Conservation (phyloP, 441 rosid species). For the Lagerstroemia fauriei region DNA sequence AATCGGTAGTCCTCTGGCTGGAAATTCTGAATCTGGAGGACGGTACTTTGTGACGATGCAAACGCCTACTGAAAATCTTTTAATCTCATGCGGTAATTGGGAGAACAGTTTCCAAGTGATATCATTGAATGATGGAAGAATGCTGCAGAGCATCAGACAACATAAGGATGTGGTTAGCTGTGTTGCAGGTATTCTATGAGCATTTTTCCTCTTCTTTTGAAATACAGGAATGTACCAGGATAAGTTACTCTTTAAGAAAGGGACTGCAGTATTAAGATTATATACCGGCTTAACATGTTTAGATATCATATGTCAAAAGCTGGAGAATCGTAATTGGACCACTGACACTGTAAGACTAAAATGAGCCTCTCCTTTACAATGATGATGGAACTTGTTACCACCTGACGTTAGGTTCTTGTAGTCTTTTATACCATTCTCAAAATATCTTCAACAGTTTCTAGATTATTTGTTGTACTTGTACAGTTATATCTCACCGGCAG, state of each 20-base stretch:
- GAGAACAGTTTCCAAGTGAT: constrained; percentile 94
- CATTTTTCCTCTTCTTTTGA: neutral
- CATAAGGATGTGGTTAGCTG: constrained; percentile 98
- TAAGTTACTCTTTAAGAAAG: neutral
- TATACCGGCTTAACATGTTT: neutral
- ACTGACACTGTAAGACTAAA: neutral
- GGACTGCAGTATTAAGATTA: neutral
- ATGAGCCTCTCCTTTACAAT: neutral
- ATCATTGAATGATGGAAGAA: constrained; percentile 86
- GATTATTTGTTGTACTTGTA: neutral
- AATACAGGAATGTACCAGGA: neutral
- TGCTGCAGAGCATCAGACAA: constrained; percentile 93
- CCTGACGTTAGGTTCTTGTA: neutral
- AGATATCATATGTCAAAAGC: neutral
- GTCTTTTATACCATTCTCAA: neutral
- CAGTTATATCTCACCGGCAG: too few relatives aligned
- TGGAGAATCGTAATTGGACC: neutral
- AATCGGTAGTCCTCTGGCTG: constrained; percentile 85
- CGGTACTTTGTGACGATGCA: constrained; percentile 81
- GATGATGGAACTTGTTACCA: neutral
- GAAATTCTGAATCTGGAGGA: constrained; percentile 77
- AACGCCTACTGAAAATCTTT: constrained; percentile 70
- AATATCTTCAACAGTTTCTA: too few relatives aligned
- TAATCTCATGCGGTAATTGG: constrained; percentile 97
- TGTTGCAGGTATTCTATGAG: constrained; percentile 77